phyloP scores from a whole-genome alignment of 495 filamentous ascomycete genomes.

The Cenococcum geophilum region DNA sequence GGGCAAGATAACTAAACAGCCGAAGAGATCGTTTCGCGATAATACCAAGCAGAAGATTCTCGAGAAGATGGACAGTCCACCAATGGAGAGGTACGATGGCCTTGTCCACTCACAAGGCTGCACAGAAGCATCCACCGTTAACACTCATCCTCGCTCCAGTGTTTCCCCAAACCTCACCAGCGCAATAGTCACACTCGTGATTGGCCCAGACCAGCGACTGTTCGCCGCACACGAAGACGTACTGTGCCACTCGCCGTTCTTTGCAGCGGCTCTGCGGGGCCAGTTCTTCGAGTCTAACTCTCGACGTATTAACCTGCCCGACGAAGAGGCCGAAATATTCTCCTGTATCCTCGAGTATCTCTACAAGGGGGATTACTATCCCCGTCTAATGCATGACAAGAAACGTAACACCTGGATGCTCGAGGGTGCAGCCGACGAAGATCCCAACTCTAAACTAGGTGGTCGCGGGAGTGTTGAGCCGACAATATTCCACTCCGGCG shows the following conservation, averaged over 20 bases:
- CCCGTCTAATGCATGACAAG: slow-evolving; percentile 40
- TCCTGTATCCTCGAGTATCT: slow-evolving; percentile 86
- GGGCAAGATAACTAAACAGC: slow-evolving; percentile 67
- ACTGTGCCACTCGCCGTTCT: slow-evolving; percentile 71
- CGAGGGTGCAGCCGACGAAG: slow-evolving; percentile 31
- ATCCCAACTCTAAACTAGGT: slow-evolving; percentile 11
- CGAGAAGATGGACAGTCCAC: slow-evolving; percentile 53
- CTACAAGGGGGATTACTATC: slow-evolving; percentile 92
- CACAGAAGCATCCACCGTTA: not conserved
- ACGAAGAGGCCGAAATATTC: slow-evolving; percentile 85
- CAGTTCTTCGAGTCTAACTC: slow-evolving; percentile 57
- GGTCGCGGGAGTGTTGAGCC: slow-evolving; percentile 41
- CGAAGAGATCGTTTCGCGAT: slow-evolving; percentile 68
- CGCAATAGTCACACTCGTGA: slow-evolving; percentile 75
- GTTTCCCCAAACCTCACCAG: slow-evolving; percentile 53
- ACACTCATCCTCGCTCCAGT: slow-evolving; percentile 35
- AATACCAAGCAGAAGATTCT: slow-evolving; percentile 66
- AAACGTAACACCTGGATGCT: slow-evolving; percentile 38
- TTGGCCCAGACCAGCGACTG: slow-evolving; percentile 73
- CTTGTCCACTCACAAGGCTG: not conserved
- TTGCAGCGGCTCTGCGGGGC: slow-evolving; percentile 52
- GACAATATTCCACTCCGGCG: slow-evolving; percentile 61
- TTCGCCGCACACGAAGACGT: slow-evolving; percentile 90
- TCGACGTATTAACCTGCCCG: slow-evolving; percentile 71
- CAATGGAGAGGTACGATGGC: slow-evolving; percentile 44